Conservation (phyloP, 2,329 filamentous ascomycete genomes). For the Phialophora verrucosa region DNA sequence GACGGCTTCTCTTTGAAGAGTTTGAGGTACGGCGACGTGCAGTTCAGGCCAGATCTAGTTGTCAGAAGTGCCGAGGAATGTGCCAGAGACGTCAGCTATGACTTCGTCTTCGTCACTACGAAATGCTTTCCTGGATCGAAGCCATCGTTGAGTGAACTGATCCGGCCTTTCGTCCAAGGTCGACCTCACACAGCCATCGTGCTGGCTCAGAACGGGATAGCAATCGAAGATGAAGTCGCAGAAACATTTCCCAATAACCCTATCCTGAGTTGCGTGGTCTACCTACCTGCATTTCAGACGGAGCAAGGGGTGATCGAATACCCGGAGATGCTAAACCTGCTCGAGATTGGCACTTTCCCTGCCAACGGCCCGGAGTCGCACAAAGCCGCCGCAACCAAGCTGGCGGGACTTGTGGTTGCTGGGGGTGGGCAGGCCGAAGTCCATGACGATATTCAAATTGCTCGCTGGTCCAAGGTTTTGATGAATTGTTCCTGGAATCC, state of each 20-base stretch:
- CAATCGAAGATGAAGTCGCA: constrained; percentile 63
- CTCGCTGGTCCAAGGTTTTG: constrained; percentile 51
- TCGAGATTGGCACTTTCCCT: constrained; percentile 60
- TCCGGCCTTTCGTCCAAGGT: constrained; percentile 59
- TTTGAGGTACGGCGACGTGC: constrained; percentile 68
- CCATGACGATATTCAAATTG: constrained; percentile 43
- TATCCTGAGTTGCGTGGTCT: constrained; percentile 62
- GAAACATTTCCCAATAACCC: constrained; percentile 57
- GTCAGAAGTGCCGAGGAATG: constrained; percentile 65
- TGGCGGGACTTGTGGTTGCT: constrained; percentile 52
- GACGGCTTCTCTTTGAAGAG: constrained; percentile 62
- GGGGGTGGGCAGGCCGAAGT: constrained; percentile 56
- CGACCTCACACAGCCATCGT: constrained; percentile 58
- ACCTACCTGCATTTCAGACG: constrained; percentile 59
- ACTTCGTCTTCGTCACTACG: constrained; percentile 63
- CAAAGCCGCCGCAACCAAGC: constrained; percentile 44
- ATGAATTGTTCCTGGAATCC: constrained; percentile 60
- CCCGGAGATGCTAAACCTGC: constrained; percentile 51
- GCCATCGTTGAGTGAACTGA: constrained; percentile 56
- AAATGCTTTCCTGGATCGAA: constrained; percentile 63
- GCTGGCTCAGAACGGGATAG: constrained; percentile 66
- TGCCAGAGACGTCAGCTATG: constrained; percentile 49
- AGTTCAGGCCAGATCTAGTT: constrained; percentile 65
- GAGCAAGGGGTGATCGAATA: constrained; percentile 56
- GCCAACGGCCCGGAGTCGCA: constrained; percentile 39